Conservation (phyloP, 2,329 filamentous ascomycete species). For the Ambrosiella cleistominuta region DNA sequence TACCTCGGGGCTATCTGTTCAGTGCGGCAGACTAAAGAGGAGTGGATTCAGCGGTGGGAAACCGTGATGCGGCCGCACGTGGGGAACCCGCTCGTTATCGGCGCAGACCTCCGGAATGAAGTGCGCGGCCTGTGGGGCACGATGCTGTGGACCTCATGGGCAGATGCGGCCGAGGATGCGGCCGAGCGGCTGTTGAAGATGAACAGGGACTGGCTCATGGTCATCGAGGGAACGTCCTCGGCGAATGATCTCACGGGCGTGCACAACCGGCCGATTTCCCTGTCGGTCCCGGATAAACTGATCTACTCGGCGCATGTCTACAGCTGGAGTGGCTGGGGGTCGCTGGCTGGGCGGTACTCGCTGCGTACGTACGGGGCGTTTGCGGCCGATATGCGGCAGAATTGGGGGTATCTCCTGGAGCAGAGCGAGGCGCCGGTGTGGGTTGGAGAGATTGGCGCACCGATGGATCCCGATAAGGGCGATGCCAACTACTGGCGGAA, state of each 20-base stretch:
- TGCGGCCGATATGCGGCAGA: constrained; percentile 40
- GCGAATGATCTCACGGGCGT: constrained; percentile 46
- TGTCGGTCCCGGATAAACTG: constrained; percentile 36
- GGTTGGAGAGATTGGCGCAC: constrained; percentile 50
- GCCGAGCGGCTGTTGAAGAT: constrained; percentile 42
- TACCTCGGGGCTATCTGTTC: constrained; percentile 42
- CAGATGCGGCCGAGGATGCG: constrained; percentile 43
- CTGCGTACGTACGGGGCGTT: constrained; percentile 46
- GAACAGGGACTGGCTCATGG: constrained; percentile 46
- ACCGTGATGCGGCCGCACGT: constrained; percentile 41
- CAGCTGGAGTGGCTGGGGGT: constrained; percentile 53
- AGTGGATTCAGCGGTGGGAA: constrained; percentile 51
- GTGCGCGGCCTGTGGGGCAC: constrained; percentile 52
- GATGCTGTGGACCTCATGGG: constrained; percentile 49
- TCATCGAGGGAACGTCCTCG: constrained; percentile 51
- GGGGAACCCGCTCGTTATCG: constrained; percentile 44
- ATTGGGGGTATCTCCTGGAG: constrained; percentile 46
- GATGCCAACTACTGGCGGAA: constrained; percentile 50
- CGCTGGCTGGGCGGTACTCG: constrained; percentile 38
- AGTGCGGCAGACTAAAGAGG: constrained; percentile 43
- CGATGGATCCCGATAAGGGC: constrained; percentile 32
- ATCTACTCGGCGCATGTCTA: constrained; percentile 56
- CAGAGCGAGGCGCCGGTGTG: constrained; percentile 37
- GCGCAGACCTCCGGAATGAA: constrained; percentile 51
- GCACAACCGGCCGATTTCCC: constrained; percentile 34